Evolutionary conservation across 495 filamentous ascomycete species (phyloP).

Genomic region (Lophiostoma macrostomum): DNA sequence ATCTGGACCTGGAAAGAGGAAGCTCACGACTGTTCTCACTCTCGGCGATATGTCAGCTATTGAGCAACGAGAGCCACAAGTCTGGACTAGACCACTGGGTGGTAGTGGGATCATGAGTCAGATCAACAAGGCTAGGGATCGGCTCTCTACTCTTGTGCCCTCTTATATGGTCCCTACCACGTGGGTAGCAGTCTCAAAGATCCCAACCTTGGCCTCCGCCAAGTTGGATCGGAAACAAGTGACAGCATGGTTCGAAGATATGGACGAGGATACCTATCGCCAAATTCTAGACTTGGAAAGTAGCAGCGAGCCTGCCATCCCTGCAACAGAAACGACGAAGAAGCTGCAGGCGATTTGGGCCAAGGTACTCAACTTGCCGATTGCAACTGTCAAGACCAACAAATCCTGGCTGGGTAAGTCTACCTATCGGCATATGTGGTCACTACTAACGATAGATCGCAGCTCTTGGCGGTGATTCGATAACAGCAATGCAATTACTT

Average conservation of each 20-base stretch:
- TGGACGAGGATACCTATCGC: constrained; percentile 16
- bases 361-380: constrained; percentile 20
- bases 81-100: constrained; percentile 12
- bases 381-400: constrained; percentile 16
- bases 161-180: constrained; percentile 34
- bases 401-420: constrained; percentile 27
- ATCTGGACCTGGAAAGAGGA: constrained; percentile 15
- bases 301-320: constrained; percentile 6
- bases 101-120: not conserved
- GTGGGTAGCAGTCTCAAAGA: constrained; percentile 12
- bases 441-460: constrained; percentile 10
- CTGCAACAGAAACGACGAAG: constrained; percentile 10
- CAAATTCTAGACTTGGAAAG: constrained; percentile 21
- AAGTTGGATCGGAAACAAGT: constrained; percentile 34
- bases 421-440: not conserved
- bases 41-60: not conserved
- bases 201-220: constrained; percentile 28
- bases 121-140: constrained; percentile 5
- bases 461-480: constrained; percentile 25
- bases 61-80: not conserved
- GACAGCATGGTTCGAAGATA: constrained; percentile 18
- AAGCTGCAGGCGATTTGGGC: constrained; percentile 19
- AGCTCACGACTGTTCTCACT: constrained; percentile 21
- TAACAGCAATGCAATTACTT: constrained; percentile 33
- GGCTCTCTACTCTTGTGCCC: constrained; percentile 26